Conservation (phyloP, 1,139 yeast genomes). For the Kurtzmaniella quercitrusa region DNA sequence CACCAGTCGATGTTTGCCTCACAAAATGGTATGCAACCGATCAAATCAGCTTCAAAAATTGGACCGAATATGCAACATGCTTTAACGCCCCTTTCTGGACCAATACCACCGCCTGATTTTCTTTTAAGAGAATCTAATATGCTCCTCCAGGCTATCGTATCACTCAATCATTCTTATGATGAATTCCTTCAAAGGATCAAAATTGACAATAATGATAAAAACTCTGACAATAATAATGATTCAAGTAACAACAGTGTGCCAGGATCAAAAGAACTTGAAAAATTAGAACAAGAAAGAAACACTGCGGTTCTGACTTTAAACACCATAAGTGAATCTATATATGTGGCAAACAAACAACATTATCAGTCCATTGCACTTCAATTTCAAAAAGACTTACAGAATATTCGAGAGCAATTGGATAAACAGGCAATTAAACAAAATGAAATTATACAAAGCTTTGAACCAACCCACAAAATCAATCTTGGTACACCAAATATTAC, state of each 20-base stretch:
- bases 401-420: conserved; percentile 27
- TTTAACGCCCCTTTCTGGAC: conserved; percentile 5
- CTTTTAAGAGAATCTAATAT: conserved; percentile 30
- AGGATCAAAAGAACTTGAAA: conserved; percentile 11
- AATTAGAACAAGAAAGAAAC: conserved; percentile 21
- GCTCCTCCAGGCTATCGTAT: conserved; percentile 28
- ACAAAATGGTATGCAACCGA: background rate
- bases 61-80: conserved; percentile 5
- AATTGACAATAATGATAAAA: background rate
- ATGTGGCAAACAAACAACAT: conserved; percentile 19
- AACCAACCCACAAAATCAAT: background rate
- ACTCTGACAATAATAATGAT: background rate
- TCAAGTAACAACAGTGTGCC: background rate
- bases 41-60: background rate
- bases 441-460: background rate
- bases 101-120: conserved; percentile 21
- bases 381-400: conserved; percentile 24
- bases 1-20: conserved; percentile 1
- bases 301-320: conserved; percentile 29
- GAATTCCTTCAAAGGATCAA: background rate
- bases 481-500: background rate
- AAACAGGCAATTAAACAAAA: conserved; percentile 18
- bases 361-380: conserved; percentile 24
- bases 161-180: conserved; percentile 14
- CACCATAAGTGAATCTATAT: conserved; percentile 25